Conservation (phyloP, 805 yeast genomes). For the Yarrowia sp. region DNA sequence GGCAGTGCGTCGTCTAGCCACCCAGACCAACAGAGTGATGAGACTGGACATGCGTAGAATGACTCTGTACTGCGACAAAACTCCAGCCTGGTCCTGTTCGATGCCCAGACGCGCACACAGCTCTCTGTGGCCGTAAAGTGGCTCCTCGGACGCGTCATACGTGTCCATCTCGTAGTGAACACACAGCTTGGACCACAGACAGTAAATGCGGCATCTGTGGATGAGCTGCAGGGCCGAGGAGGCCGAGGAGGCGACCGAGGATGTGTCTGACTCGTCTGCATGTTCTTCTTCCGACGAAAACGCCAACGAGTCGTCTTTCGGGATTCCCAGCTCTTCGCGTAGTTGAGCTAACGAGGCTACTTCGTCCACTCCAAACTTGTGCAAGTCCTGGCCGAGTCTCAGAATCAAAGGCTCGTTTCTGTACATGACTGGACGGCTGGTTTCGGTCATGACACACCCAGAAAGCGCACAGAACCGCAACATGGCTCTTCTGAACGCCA, state of each 20-base stretch:
- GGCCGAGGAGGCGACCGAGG: slow-evolving; percentile 3
- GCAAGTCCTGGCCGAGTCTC: slow-evolving; percentile 8
- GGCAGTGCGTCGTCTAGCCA: background rate
- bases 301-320: slow-evolving; percentile 18
- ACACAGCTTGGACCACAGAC: slow-evolving; percentile 15
- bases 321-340: slow-evolving; percentile 5
- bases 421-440: slow-evolving; percentile 1
- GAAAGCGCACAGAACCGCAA: slow-evolving; percentile 12
- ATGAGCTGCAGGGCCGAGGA: slow-evolving; percentile 8
- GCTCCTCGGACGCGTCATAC: slow-evolving; percentile 14
- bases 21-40: slow-evolving; percentile 18
- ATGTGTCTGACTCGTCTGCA: background rate
- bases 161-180: slow-evolving; percentile 23
- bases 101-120: slow-evolving; percentile 1
- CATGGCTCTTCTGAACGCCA: slow-evolving; percentile 8
- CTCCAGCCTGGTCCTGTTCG: slow-evolving; percentile 9
- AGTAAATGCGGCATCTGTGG: slow-evolving; percentile 19
- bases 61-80: slow-evolving; percentile 17
- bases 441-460: slow-evolving; percentile 20
- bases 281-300: background rate
- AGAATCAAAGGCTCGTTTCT: slow-evolving; percentile 10
- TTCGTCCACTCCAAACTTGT: background rate
- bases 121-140: slow-evolving; percentile 7
- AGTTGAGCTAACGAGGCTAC: slow-evolving; percentile 8
- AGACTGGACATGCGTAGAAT: slow-evolving; percentile 10